Evolutionary conservation across 768 basidiomycete genomes (phyloP), one percentile per base, ranked within the genome.

Genomic region (Amanita exitialis): DNA sequence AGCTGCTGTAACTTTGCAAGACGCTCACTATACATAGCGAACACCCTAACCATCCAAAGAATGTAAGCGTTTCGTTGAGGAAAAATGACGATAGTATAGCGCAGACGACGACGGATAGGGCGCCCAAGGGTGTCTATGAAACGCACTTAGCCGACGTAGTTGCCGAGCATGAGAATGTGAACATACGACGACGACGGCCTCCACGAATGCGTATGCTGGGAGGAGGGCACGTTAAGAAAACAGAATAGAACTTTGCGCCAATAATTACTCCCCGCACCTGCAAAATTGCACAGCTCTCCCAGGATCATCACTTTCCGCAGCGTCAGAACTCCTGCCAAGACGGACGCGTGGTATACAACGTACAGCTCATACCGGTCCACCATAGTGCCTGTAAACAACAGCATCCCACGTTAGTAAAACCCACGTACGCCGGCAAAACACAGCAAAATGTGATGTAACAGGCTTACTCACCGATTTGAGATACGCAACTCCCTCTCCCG

Each of bases 1-100:
- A 30, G 5, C 0, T 7, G 15, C 20, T 1, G 12, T 9, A 27
- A 16, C 5, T 4, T 5, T 1, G 38, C 10, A 16, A n/a, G 25
- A 46, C 12, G 68, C 90, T 60, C 59, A 92, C 85, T 61, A 98
- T 90, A 67, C 91, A 95, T 15, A 98, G 77, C 13, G 71, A 78
- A 65, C 93, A 96, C 16, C 93, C 95, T 55, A 98, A 74, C 93
- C 94, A 97, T 44, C 96, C 95, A 63, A 99, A 98, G 67, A 97
- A 90, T 32, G 84, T 88, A 39, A 99, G 78, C 49, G 75, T 90
- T 65, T 97, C 95, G 44, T 94, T 82, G 59, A 99, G 84, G 70
- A 98, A 90, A 56, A 95, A 73, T 27, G 90, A 93, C 6, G 94
- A 94, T 15, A 97, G 70, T 30, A 95, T 86, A 45, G 94, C 93